A percentile compares a stretch with the other conserved stretches of the same genome.
phyloP scores from a whole-genome alignment of 257 asterid species.

The Euphrasia confusa region DNA sequence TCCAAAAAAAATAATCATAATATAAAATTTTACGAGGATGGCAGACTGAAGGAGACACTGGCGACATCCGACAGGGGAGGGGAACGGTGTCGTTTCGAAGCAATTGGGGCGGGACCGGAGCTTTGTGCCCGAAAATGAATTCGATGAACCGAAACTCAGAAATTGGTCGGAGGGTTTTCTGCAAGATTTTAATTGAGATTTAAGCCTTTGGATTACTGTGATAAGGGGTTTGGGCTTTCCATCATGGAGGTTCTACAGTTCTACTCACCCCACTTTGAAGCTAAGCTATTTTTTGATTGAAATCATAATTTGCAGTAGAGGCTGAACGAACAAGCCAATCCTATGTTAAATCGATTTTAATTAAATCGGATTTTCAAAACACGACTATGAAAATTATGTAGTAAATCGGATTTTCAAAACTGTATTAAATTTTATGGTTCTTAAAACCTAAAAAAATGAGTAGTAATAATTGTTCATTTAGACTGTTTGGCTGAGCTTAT shows the following conservation, averaged over 20 bases:
- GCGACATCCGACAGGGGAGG: no score
- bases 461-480: no score
- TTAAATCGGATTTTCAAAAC: no score
- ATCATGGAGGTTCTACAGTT: neutral
- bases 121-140: conserved; percentile 44
- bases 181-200: conserved; percentile 20
- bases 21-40: conserved; percentile 46
- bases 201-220: neutral
- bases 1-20: neutral
- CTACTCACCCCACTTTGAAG: no score
- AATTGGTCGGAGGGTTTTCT: conserved; percentile 35
- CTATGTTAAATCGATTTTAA: no score
- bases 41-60: conserved; percentile 62
- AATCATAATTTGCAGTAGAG: conserved; percentile 8
- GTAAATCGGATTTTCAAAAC: no score
- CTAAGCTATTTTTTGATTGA: neutral
- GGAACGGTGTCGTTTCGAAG: conserved; percentile 50
- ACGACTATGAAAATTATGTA: no score
- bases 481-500: no score
- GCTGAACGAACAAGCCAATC: no score
- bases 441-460: no score
- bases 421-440: no score
- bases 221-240: conserved; percentile 9
- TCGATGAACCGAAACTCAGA: conserved; percentile 31
- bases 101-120: conserved; percentile 30